A percentile compares a stretch with the other conserved stretches of the same genome.
These are phyloP conservation scores for Suillus cothurnatus DNA, from an alignment of 768 basidiomycete species.

Conservation along the genomic window DNA sequence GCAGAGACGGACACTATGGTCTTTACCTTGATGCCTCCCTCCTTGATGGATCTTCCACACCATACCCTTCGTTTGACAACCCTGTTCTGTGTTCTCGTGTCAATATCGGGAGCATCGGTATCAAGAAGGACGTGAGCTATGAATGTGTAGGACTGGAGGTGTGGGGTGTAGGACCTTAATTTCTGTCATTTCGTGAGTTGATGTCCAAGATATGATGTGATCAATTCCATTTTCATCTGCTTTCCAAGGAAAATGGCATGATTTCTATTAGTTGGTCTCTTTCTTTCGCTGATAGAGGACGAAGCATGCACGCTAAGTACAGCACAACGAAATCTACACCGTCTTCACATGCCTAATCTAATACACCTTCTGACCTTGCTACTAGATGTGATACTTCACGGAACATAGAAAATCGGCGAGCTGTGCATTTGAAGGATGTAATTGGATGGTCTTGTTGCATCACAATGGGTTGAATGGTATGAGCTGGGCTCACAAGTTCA, in stretches of 20 bases:
- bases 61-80: slow-evolving; percentile 87
- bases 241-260: background rate
- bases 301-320: background rate
- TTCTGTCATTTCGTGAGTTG: background rate
- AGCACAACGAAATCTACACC: background rate
- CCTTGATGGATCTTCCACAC: slow-evolving; percentile 80
- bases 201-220: background rate
- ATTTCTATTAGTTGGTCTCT: background rate
- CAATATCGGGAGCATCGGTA: slow-evolving; percentile 21
- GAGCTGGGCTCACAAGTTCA: no score
- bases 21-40: slow-evolving; percentile 85
- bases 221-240: background rate
- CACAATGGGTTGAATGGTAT: no score
- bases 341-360: background rate
- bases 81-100: slow-evolving; percentile 68
- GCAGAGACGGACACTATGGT: slow-evolving; percentile 87
- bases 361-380: background rate
- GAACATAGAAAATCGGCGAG: no score
- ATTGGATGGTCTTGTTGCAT: no score
- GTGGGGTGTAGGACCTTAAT: slow-evolving; percentile 68
- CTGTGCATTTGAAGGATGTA: no score
- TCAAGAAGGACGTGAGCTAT: slow-evolving; percentile 59
- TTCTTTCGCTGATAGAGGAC: background rate
- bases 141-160: slow-evolving; percentile 93
- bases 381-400: background rate